These are phyloP conservation scores for Capronia epimyces DNA, from an alignment of 2,329 filamentous ascomycete species.

Conservation along the genomic window DNA sequence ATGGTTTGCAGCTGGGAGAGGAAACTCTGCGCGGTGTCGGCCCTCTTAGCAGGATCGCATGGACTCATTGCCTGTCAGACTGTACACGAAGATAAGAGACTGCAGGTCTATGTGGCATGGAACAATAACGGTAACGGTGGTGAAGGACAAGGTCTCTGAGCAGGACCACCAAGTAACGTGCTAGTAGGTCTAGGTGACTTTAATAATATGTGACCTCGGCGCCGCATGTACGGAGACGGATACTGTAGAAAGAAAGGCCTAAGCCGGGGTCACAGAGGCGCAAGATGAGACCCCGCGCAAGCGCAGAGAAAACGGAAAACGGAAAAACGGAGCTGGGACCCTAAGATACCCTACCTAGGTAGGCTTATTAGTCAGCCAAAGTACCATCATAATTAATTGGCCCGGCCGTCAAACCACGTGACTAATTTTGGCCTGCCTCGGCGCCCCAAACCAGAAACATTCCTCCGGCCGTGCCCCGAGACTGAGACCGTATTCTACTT, in stretches of 20 bases:
- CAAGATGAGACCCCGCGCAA: not conserved
- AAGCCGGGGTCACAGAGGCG: not conserved
- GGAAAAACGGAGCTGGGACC: not conserved
- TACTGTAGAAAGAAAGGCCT: not conserved
- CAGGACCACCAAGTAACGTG: too few species aligned
- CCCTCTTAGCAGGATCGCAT: constrained; percentile 15
- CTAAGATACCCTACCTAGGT: too few species aligned
- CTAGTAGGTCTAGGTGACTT: not conserved
- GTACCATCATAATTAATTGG: too few species aligned
- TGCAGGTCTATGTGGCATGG: constrained; percentile 3
- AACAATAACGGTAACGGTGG: not conserved
- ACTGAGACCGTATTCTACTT: too few species aligned
- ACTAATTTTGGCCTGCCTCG: too few species aligned
- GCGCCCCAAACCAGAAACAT: too few species aligned
- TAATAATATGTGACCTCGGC: not conserved
- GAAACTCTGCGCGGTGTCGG: constrained; percentile 12
- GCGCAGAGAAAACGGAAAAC: not conserved
- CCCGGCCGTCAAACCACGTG: too few species aligned
- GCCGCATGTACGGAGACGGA: not conserved
- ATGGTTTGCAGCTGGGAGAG: constrained; percentile 4
- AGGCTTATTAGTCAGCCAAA: too few species aligned
- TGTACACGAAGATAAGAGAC: not conserved
- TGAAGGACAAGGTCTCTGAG: not conserved
- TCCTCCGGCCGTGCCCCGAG: too few species aligned
- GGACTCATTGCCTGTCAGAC: constrained; percentile 9